Percentiles rank a stretch among this genome's conserved stretches.
Conservation (phyloP, 371 early-diverging fungal species). For the Sporodiniella umbellata region DNA sequence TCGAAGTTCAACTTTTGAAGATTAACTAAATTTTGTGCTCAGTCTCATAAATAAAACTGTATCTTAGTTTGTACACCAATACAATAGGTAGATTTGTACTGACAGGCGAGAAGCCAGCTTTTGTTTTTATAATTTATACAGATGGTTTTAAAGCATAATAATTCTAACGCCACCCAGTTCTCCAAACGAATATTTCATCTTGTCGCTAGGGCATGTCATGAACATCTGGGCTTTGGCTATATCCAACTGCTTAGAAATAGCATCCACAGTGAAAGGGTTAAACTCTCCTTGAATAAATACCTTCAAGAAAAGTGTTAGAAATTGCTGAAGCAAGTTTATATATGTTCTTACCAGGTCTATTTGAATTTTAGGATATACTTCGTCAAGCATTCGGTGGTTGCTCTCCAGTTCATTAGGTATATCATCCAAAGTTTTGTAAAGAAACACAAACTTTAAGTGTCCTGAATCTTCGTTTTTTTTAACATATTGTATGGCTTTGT, state of each 20-base stretch:
- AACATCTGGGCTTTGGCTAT: slow-evolving; percentile 48
- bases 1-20: slow-evolving; percentile 80
- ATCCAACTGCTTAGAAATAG: slow-evolving; percentile 37
- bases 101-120: too few species aligned
- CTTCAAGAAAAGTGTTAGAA: slow-evolving; percentile 3
- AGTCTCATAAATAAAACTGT: too few species aligned
- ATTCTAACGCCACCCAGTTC: slow-evolving; percentile 47
- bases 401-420: slow-evolving; percentile 42
- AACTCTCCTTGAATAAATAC: slow-evolving; percentile 44
- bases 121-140: too few species aligned
- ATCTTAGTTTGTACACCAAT: too few species aligned
- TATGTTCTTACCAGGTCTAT: slow-evolving; percentile 36
- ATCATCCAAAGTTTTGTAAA: slow-evolving; percentile 29
- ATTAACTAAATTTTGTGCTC: slow-evolving; percentile 65
- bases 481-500: slow-evolving; percentile 55
- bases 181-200: slow-evolving; percentile 33
- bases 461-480: slow-evolving; percentile 45
- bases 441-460: slow-evolving; percentile 46
- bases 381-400: slow-evolving; percentile 44
- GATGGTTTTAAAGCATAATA: slow-evolving; percentile 34
- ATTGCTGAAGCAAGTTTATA: neutral
- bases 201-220: slow-evolving; percentile 40
- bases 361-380: slow-evolving; percentile 50
- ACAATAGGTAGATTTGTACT: too few species aligned
- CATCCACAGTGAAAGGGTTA: slow-evolving; percentile 42